Evolutionary conservation across 1,139 yeast species (phyloP), one percentile per base, ranked within the genome.

Genomic region (Zygoascus sp.): DNA sequence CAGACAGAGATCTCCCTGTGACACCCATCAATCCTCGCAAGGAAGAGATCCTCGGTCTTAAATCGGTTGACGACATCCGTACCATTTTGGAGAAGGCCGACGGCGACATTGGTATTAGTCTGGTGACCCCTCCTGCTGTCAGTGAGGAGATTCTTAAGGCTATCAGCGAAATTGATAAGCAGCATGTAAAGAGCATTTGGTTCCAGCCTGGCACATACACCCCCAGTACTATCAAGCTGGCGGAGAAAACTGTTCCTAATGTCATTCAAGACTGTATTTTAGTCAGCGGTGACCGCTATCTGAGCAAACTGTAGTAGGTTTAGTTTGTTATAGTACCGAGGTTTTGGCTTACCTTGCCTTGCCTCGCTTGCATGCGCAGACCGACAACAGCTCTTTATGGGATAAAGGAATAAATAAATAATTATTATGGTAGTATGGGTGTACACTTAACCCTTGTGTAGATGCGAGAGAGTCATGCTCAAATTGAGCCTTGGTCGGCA

Each of bases 131-230:
- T 2, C 94, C 95, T 0, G 60, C 61, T 0, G 74, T 82, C 10
- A 78, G 88, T 2, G 64, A 66, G 15, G 58, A 65, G 7, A 72
- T 81, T 1, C 64, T 85, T 42, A 62, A 70, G 40, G 74, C 73
- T 40, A 68, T 75, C 17, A 68, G 41, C 41, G 69, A 48, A 60
- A 63, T 69, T 17, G 57, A 53, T 8, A 45, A 48, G 16, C 39
- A 43, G 16, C 43, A 49, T 8, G 67, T 86, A 23, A 76, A 75
- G 54, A 81, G 83, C 0, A 67, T 84, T 23, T 86, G 95, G 95
- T 80, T 84, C 53, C 95, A 86, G 60, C 95, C 95, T 0, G 95
- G 95, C 0, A 75, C 87, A 30, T 83, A 76, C 54, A 80, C 83
- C 56, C 62, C 64, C 7, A 72, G 68, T n/a, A 81, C 80, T 2